These are phyloP conservation scores for Aquanectria penicillioides DNA, from an alignment of 2,329 filamentous ascomycete genomes.

Conservation along the genomic window DNA sequence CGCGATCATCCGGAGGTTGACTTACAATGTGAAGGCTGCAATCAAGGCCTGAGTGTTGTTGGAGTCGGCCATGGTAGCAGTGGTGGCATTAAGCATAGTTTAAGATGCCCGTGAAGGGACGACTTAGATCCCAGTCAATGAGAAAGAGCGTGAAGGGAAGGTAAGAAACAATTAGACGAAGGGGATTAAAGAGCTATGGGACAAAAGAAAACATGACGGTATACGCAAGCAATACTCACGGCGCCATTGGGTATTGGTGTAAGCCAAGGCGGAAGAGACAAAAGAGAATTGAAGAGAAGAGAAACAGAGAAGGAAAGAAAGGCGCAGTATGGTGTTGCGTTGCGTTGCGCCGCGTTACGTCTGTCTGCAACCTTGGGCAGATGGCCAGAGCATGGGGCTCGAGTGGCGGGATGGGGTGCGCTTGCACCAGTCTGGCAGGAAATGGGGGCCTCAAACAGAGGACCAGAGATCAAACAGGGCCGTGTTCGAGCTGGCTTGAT, in stretches of 20 bases:
- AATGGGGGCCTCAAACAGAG: slow-evolving; percentile 32
- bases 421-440: slow-evolving; percentile 23
- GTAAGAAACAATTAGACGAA: slow-evolving; percentile 44
- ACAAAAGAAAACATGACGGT: slow-evolving; percentile 23
- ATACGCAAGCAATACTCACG: slow-evolving; percentile 26
- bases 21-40: slow-evolving; percentile 66
- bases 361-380: slow-evolving; percentile 15
- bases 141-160: slow-evolving; percentile 43
- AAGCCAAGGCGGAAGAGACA: slow-evolving; percentile 28
- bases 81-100: background rate
- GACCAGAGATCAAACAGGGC: slow-evolving; percentile 39
- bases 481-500: slow-evolving; percentile 38
- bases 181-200: slow-evolving; percentile 27
- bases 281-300: slow-evolving; percentile 13
- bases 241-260: slow-evolving; percentile 18
- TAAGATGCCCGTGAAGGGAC: background rate
- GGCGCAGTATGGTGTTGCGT: background rate
- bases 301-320: slow-evolving; percentile 29
- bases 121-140: slow-evolving; percentile 30
- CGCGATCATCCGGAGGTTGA: background rate
- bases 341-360: slow-evolving; percentile 13
- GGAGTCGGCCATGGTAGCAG: slow-evolving; percentile 55
- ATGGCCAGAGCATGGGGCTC: slow-evolving; percentile 7
- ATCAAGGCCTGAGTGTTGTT: slow-evolving; percentile 59
- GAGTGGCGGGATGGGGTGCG: background rate